phyloP scores from a whole-genome alignment of 345 rosid genomes.

The Eucalyptus pauciflora region DNA sequence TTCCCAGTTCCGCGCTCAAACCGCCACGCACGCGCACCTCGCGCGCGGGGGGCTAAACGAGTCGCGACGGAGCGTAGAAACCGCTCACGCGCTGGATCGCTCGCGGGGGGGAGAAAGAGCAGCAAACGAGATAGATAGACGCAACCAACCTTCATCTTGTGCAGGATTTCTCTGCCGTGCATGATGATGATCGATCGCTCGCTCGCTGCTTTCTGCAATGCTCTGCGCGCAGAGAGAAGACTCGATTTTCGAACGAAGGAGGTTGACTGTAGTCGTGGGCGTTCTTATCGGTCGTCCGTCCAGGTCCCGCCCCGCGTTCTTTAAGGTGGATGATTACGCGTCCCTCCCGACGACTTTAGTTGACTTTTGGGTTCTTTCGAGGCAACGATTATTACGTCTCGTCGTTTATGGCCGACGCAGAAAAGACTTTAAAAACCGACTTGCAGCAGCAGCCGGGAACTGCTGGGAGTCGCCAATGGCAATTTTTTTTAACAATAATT shows the following conservation, averaged over 20 bases:
- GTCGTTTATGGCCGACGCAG: neutral
- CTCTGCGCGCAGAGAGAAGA: neutral
- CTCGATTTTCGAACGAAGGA: neutral
- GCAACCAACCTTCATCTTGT: constrained; percentile 60
- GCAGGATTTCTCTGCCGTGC: constrained; percentile 61
- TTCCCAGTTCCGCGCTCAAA: neutral
- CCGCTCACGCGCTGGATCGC: neutral
- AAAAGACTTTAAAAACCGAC: neutral
- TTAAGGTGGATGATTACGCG: neutral
- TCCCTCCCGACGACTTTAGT: neutral
- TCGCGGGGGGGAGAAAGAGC: neutral
- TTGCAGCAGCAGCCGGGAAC: neutral
- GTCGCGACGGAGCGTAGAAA: neutral
- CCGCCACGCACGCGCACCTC: neutral
- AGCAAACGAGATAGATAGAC: neutral
- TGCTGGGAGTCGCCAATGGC: neutral
- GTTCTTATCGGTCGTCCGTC: neutral
- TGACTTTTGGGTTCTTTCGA: neutral
- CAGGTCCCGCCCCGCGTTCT: neutral
- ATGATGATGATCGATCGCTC: constrained; percentile 1
- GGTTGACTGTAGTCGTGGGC: neutral
- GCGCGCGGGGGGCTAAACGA: neutral
- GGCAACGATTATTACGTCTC: neutral
- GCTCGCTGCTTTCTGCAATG: neutral
- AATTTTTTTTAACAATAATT: neutral